Base-by-base conservation (phyloP, 768 basidiomycete species). In the Gymnopilus junonius region DNA sequence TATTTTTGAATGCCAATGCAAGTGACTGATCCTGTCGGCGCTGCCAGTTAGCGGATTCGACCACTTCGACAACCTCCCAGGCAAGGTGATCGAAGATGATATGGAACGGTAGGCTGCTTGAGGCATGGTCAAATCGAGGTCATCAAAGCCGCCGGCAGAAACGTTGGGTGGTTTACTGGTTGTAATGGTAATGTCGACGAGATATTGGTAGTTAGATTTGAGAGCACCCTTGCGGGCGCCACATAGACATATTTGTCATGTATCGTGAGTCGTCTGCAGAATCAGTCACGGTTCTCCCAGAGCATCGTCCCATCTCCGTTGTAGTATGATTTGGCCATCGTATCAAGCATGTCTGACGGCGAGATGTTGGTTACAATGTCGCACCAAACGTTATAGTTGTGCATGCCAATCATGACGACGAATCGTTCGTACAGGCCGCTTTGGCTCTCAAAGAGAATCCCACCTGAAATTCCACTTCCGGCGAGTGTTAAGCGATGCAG, bases 341-440 rank as follows among this genome's bases (percentile, higher is more conserved):
- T 45, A 27, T 61, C 51, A 15, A 61, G 54, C 6, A 15, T 55
- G 17, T 55, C 60, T 25, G 53, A 55, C 20, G 27, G 54, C 14
- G 53, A 10, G 15, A 61, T 46, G 43, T 45, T n/a, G 42, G 53
- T 55, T 39, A 55, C 31, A 31, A 61, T 46, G 32, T 61, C 60
- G 54, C 53, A 45, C 60, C 60, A 61, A 10, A 61, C 53, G n/a
- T 61, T 61, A 27, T 61, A 61, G 60, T 61, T 61, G 53, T 61
- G 60, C 27, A 61, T 31, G 20, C 60, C 60, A n/a, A 61, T 29
- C 60, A 61, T 61, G 29, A 61, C 60, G n/a, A 61, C 51, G 21
- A 61, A 61, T 21, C 60, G 60, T 43, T 55, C 40, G 20, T 32
- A 43, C 29, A 5, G 50, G 31, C 51, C 39, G n/a, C n/a, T 48